These are phyloP conservation scores for Albifimbria verrucaria DNA, from an alignment of 2,329 filamentous ascomycete genomes.

Conservation along the genomic window DNA sequence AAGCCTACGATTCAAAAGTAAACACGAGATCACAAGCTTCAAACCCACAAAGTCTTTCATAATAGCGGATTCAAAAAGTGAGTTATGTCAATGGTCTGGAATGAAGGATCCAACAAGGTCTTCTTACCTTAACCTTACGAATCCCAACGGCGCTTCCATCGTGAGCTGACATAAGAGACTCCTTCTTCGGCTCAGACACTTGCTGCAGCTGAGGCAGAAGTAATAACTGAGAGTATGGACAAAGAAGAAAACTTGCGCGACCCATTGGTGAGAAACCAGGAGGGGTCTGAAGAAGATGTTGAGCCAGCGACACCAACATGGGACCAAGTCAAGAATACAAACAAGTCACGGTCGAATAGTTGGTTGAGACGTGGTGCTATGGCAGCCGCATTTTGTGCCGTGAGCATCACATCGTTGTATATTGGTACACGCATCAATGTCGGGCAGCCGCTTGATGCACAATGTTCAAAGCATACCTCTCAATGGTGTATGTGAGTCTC, in stretches of 20 bases:
- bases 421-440: constrained; percentile 4
- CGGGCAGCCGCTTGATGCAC: constrained; percentile 3
- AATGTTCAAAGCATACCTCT: constrained; percentile 28
- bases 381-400: background rate
- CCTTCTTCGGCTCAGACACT: background rate
- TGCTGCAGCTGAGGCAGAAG: background rate
- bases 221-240: background rate
- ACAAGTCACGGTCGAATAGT: background rate
- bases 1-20: background rate
- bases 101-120: background rate
- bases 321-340: background rate
- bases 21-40: background rate
- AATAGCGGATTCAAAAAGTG: too few species aligned
- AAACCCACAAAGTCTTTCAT: background rate
- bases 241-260: constrained; percentile 4
- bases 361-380: background rate
- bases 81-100: background rate
- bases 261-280: constrained; percentile 1
- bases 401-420: constrained; percentile 5
- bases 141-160: background rate
- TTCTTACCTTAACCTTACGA: background rate
- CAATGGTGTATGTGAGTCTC: constrained; percentile 31
- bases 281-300: constrained; percentile 9
- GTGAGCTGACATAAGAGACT: background rate
- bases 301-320: background rate